phyloP scores from a whole-genome alignment of 2,329 filamentous ascomycete genomes.

The Penicillium hordei region DNA sequence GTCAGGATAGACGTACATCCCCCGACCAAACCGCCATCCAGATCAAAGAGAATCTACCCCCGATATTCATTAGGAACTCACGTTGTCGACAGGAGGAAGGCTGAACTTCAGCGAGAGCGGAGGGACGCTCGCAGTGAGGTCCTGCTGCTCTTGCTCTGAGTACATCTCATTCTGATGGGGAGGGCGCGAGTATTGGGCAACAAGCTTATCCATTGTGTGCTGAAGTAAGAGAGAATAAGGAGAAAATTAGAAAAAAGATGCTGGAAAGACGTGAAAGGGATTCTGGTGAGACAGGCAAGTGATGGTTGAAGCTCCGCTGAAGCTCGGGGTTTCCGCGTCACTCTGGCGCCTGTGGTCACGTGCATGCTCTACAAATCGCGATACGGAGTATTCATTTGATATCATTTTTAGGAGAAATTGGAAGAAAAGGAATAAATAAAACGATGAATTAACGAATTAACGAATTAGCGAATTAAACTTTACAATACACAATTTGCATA shows the following conservation, averaged over 20 bases:
- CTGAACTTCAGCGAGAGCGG: constrained; percentile 89
- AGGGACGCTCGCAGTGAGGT: constrained; percentile 68
- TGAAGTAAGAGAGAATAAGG: constrained; percentile 4
- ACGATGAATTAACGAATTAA: not conserved
- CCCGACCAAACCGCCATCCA: constrained; percentile 3
- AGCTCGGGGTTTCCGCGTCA: constrained; percentile 37
- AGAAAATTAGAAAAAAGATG: constrained; percentile 4
- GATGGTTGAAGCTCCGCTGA: constrained; percentile 28
- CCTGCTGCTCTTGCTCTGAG: constrained; percentile 70
- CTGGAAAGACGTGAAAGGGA: constrained; percentile 14
- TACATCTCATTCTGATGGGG: constrained; percentile 71
- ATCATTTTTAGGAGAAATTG: not conserved
- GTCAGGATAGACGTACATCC: constrained; percentile 5
- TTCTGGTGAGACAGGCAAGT: constrained; percentile 16
- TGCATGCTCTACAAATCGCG: constrained; percentile 13
- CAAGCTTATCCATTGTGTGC: constrained; percentile 79
- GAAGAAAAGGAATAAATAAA: not conserved
- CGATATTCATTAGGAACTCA: constrained; percentile 48
- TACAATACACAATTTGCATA: constrained; percentile 15
- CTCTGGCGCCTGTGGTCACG: constrained; percentile 37
- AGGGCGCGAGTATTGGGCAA: constrained; percentile 85
- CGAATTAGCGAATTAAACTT: constrained; percentile 3
- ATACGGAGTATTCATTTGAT: not conserved
- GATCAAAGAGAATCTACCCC: not conserved
- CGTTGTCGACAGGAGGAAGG: constrained; percentile 87